Evolutionary conservation across 2,329 filamentous ascomycete genomes (phyloP).

Genomic region (Colletotrichum musae): DNA sequence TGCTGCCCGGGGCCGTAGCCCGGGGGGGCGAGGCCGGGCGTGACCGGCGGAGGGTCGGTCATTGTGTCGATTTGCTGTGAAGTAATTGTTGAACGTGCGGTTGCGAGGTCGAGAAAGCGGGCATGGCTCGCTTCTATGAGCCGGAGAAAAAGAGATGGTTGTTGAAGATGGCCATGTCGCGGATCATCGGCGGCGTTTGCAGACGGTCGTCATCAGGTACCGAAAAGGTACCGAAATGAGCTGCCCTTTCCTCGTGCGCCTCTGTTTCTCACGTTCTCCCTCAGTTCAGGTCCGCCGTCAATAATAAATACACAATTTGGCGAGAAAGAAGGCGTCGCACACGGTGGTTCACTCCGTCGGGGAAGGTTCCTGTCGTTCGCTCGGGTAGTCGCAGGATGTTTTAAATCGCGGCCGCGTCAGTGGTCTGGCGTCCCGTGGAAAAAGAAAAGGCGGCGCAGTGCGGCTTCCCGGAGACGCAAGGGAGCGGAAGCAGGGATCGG

Average conservation of each 20-base stretch:
- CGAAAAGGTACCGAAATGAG: slow-evolving; percentile 16
- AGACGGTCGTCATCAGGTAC: slow-evolving; percentile 26
- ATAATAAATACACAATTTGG: background rate
- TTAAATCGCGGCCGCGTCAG: slow-evolving; percentile 14
- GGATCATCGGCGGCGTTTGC: slow-evolving; percentile 37
- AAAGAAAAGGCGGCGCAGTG: slow-evolving; percentile 23
- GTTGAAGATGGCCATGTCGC: slow-evolving; percentile 34
- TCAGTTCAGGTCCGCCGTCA: slow-evolving; percentile 1
- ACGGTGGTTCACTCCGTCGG: slow-evolving; percentile 9
- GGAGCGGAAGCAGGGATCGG: slow-evolving; percentile 10
- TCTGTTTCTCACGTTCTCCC: slow-evolving; percentile 14
- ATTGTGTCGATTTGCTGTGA: slow-evolving; percentile 45
- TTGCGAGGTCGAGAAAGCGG: slow-evolving; percentile 27
- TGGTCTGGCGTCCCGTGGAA: slow-evolving; percentile 5
- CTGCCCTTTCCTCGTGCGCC: slow-evolving; percentile 3
- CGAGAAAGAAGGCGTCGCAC: slow-evolving; percentile 9
- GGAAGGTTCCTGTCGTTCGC: slow-evolving; percentile 7
- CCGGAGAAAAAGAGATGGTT: slow-evolving; percentile 33
- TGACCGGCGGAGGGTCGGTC: slow-evolving; percentile 53
- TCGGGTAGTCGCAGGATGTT: slow-evolving; percentile 28
- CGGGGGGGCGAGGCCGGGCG: slow-evolving; percentile 44
- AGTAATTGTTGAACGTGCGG: slow-evolving; percentile 39
- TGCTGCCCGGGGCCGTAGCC: slow-evolving; percentile 48
- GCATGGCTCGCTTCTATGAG: slow-evolving; percentile 40
- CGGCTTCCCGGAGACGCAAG: slow-evolving; percentile 30